phyloP scores from a whole-genome alignment of 192 early-diverging fungal species.

The Mortierella hygrophila region DNA sequence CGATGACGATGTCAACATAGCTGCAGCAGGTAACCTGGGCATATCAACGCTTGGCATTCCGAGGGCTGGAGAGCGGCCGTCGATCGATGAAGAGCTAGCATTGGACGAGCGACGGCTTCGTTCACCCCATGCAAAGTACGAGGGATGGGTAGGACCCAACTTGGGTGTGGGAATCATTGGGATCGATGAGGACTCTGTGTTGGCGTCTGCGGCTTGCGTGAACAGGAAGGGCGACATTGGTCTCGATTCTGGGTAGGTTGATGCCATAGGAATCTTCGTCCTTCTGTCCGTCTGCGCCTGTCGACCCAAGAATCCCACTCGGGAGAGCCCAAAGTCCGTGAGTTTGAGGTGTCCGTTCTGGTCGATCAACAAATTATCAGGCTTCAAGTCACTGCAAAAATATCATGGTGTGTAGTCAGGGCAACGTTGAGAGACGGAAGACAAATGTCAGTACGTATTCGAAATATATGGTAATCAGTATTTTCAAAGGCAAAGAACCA shows the following conservation, averaged over 20 bases:
- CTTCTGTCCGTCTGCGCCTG: constrained; percentile 69
- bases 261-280: constrained; percentile 28
- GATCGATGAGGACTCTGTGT: constrained; percentile 24
- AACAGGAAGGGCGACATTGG: constrained; percentile 49
- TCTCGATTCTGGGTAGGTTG: constrained; percentile 44
- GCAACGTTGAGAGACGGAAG: no score
- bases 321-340: constrained; percentile 89
- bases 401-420: background rate
- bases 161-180: constrained; percentile 55
- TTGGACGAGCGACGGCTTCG: constrained; percentile 61
- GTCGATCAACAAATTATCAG: constrained; percentile 89
- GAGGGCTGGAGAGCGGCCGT: constrained; percentile 37
- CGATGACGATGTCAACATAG: constrained; percentile 30
- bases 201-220: constrained; percentile 38
- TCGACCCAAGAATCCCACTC: constrained; percentile 86
- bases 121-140: constrained; percentile 57
- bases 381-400: constrained; percentile 82
- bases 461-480: background rate
- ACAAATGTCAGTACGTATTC: background rate
- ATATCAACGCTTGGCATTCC: constrained; percentile 34
- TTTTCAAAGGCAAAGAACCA: background rate
- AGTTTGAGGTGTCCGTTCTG: constrained; percentile 87
- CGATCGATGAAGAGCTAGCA: constrained; percentile 58
- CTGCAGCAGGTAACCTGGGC: constrained; percentile 47
- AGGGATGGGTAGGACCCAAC: constrained; percentile 43